Evolutionary conservation across 441 rosid genomes (phyloP).

Genomic region (Syzygium malaccense): DNA sequence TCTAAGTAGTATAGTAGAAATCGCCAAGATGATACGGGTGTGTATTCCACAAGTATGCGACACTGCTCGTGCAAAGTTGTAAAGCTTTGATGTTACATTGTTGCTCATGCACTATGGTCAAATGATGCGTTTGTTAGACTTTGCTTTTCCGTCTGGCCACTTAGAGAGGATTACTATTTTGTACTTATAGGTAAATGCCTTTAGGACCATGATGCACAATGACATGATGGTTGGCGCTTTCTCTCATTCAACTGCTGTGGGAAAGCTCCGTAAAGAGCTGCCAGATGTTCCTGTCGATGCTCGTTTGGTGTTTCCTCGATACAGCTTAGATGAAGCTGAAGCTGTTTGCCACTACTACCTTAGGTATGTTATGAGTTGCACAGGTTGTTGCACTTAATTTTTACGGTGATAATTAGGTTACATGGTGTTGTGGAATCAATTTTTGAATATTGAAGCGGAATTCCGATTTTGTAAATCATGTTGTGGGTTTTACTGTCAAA

Average conservation of each 20-base stretch:
- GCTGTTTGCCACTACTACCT: slow-evolving; percentile 85
- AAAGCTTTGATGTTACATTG: not conserved
- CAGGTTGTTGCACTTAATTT: not conserved
- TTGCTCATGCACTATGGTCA: not conserved
- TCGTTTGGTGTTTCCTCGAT: slow-evolving; percentile 63
- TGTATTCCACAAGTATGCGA: not conserved
- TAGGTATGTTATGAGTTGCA: slow-evolving; percentile 36
- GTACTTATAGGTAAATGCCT: slow-evolving; percentile 80
- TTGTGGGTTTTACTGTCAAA: not conserved
- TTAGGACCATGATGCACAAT: slow-evolving; percentile 84
- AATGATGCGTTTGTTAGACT: not conserved
- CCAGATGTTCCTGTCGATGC: slow-evolving; percentile 89
- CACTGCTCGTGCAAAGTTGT: not conserved
- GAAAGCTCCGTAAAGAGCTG: slow-evolving; percentile 78
- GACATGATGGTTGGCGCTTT: slow-evolving; percentile 97
- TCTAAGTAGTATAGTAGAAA: not conserved
- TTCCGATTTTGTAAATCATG: not conserved
- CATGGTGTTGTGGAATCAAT: not conserved
- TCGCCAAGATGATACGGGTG: not conserved
- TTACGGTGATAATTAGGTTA: not conserved
- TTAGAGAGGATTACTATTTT: not conserved
- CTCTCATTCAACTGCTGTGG: slow-evolving; percentile 96
- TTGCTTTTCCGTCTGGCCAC: not conserved
- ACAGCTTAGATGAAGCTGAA: slow-evolving; percentile 75
- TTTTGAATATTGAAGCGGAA: not conserved